Conservation (phyloP, 1,284 basidiomycete species). For the Trichosporon coremiiforme region DNA sequence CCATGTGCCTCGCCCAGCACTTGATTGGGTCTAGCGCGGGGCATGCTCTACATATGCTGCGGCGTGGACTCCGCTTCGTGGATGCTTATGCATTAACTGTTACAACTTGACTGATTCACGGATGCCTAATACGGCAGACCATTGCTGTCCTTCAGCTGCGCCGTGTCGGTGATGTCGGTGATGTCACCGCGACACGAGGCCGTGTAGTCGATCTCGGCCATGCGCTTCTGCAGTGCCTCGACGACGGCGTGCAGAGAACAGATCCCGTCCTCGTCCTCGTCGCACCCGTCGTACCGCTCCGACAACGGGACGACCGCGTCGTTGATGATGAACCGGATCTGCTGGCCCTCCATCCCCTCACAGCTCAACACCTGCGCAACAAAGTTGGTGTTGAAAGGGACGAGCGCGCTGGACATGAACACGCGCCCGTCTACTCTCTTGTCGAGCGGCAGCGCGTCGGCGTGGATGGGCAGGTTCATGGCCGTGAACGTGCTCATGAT, state of each 20-base stretch:
- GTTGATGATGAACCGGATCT: slow-evolving; percentile 42
- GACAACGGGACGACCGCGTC: slow-evolving; percentile 36
- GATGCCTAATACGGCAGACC: slow-evolving; percentile 10
- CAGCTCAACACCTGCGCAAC: background rate
- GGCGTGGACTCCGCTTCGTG: too few species aligned
- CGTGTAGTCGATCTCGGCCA: slow-evolving; percentile 70
- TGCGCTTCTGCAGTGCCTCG: slow-evolving; percentile 67
- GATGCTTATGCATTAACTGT: too few species aligned
- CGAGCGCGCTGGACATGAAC: background rate
- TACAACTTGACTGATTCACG: too few species aligned
- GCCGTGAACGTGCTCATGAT: slow-evolving; percentile 28
- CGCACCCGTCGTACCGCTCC: slow-evolving; percentile 63
- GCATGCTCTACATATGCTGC: too few species aligned
- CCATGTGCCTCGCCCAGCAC: too few species aligned
- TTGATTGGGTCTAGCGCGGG: too few species aligned
- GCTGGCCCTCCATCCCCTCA: background rate
- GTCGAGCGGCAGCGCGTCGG: background rate
- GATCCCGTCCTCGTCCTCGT: slow-evolving; percentile 69
- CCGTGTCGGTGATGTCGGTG: background rate
- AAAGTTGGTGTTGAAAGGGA: slow-evolving; percentile 16
- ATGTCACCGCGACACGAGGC: slow-evolving; percentile 63
- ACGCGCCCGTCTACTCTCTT: slow-evolving; percentile 24
- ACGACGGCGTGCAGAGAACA: slow-evolving; percentile 78
- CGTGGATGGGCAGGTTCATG: slow-evolving; percentile 16
- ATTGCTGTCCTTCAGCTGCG: slow-evolving; percentile 14